phyloP scores from a whole-genome alignment of 129 eudicot genomes.

The Centrapalus pauciflorus region DNA sequence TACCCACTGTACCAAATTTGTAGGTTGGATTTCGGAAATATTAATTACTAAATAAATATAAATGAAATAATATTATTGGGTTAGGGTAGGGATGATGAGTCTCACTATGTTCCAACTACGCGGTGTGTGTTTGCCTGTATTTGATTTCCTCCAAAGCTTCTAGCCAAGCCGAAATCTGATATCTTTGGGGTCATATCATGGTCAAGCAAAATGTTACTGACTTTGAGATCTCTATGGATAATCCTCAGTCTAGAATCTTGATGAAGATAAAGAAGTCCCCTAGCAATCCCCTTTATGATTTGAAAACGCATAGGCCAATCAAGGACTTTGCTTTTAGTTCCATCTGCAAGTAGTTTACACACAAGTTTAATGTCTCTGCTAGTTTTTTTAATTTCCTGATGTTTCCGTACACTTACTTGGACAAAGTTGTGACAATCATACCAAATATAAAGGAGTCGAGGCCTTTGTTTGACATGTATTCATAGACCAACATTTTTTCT shows the following conservation, averaged over 20 bases:
- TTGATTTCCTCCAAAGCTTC: slow-evolving; percentile 45
- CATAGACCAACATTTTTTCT: slow-evolving; percentile 50
- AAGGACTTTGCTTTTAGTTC: slow-evolving; percentile 23
- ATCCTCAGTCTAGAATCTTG: slow-evolving; percentile 50
- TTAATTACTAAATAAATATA: not conserved
- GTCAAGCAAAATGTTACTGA: slow-evolving; percentile 44
- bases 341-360: slow-evolving; percentile 24
- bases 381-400: not conserved
- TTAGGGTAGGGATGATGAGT: not conserved
- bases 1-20: slow-evolving; percentile 32
- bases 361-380: not conserved
- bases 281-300: slow-evolving; percentile 45
- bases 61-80: not conserved
- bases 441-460: slow-evolving; percentile 48
- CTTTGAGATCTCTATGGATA: slow-evolving; percentile 50
- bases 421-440: not conserved
- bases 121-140: slow-evolving; percentile 41
- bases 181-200: slow-evolving; percentile 49
- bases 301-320: slow-evolving; percentile 42
- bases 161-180: slow-evolving; percentile 48
- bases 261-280: slow-evolving; percentile 51
- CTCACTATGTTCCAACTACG: slow-evolving; percentile 57
- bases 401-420: not conserved
- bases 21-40: not conserved
- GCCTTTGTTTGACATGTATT: slow-evolving; percentile 57